A percentile compares a stretch with the other conserved stretches of the same genome.
Evolutionary conservation across 345 rosid species (phyloP).

Genomic region (Gossypium bickii): DNA sequence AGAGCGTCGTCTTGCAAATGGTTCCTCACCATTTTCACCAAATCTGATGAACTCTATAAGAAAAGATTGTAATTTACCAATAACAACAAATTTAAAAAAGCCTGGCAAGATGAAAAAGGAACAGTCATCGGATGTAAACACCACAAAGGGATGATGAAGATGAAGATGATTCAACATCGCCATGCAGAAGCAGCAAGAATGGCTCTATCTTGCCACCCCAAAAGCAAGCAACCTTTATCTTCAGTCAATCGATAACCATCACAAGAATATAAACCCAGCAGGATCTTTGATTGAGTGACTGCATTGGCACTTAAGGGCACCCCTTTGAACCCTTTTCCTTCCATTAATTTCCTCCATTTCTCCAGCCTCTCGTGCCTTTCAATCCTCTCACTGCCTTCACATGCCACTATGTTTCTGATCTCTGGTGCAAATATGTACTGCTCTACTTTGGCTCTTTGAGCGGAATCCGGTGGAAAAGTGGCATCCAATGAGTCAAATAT

Average conservation of each 20-base stretch:
- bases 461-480: conserved; percentile 52
- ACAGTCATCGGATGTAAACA: background rate
- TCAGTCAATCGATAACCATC: conserved; percentile 70
- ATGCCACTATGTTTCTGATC: conserved; percentile 57
- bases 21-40: background rate
- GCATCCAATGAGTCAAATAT: conserved; percentile 63
- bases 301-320: conserved; percentile 58
- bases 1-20: background rate
- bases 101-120: background rate
- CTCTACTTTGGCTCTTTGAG: conserved; percentile 61
- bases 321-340: conserved; percentile 57
- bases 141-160: background rate
- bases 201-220: conserved; percentile 67
- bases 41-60: background rate
- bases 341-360: conserved; percentile 65
- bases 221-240: conserved; percentile 65
- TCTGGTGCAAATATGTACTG: conserved; percentile 58
- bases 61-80: background rate
- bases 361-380: conserved; percentile 62
- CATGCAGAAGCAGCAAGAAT: conserved; percentile 66
- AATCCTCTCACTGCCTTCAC: conserved; percentile 55
- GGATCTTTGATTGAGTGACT: conserved; percentile 57
- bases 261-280: conserved; percentile 52
- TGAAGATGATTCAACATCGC: conserved; percentile 32
- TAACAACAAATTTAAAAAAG: background rate